Evolutionary conservation across 495 filamentous ascomycete genomes (phyloP), one percentile per base, ranked within the genome.

Genomic region (Aspergillus cavernicola): DNA sequence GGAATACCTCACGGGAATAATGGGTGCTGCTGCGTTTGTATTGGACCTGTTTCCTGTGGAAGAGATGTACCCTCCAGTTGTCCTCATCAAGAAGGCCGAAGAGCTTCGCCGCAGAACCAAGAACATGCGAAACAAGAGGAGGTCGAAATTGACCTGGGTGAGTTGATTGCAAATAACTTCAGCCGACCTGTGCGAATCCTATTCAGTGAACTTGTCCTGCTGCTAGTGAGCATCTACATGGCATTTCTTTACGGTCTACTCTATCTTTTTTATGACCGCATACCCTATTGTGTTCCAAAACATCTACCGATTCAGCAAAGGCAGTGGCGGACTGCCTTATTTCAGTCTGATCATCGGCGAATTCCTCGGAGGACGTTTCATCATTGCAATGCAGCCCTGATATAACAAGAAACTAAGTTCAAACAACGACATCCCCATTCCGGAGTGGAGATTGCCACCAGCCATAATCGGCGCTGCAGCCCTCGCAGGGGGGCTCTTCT

Each of bases 121-220:
- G 63, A 95, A 95, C 71, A 95, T 70, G 88, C 90, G 40, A 95
- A 91, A 64, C 88, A 95, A 66, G 91, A 95, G 63, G 90, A 95
- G 72, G 92, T 93, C 53, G 89, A 93, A 68, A 77, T 95, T 48
- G 86, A 93, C 68, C 76, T 95, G 57, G 66, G 75, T 24, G 88
- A 95, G 68, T 75, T 95, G 11, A 35, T 95, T 35, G 80, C 76
- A 55, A 92, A 92, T 79, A 95, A 95, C 67, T 91, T 93, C 66
- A 80, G 74, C 54, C 82, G 91, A 31, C 91, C 90, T 0, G 69
- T 96, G 59, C 79, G 86, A 47, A 82, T 96, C 50, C 80, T 95
- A 9, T 78, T 93, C 59, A 79, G 76, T 35, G 91, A 96, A 65
- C 91, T 89, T 8, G 90, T 95, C 40, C 82, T 95, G 22, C 71